Evolutionary conservation across 2,329 filamentous ascomycete species (phyloP).

Genomic region (Phyllosticta citribraziliensis): DNA sequence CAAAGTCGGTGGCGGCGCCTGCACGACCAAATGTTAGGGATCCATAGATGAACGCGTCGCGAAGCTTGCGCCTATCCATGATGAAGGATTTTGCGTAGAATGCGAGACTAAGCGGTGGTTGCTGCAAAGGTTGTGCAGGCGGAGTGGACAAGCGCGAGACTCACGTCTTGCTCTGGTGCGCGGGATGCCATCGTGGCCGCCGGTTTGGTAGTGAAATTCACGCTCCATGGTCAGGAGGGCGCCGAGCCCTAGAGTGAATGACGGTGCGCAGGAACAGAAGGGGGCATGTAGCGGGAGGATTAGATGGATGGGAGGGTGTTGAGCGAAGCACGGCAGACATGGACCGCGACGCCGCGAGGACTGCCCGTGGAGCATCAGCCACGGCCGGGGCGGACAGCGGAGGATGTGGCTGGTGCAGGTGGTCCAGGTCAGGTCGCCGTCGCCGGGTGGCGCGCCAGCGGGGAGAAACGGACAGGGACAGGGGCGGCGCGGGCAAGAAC

Average conservation of each 20-base stretch:
- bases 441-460: neutral
- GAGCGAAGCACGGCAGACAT: no score
- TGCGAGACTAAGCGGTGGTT: neutral
- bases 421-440: no score
- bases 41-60: neutral
- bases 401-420: neutral
- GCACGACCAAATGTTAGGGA: slow-evolving; percentile 1
- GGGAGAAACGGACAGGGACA: neutral
- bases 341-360: neutral
- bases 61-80: neutral
- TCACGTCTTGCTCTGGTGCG: slow-evolving; percentile 10
- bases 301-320: neutral
- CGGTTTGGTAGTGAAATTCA: slow-evolving; percentile 22
- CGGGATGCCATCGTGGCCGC: slow-evolving; percentile 9
- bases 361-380: slow-evolving; percentile 1
- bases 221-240: slow-evolving; percentile 23
- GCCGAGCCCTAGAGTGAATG: neutral
- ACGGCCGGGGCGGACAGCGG: no score
- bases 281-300: neutral
- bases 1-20: slow-evolving; percentile 92
- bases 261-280: neutral
- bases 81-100: neutral
- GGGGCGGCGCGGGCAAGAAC: neutral
- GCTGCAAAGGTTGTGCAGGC: neutral
- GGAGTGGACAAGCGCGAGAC: neutral